A percentile compares a stretch with the other conserved stretches of the same genome.
Evolutionary conservation across 305 asterid genomes (phyloP).

Genomic region (Fraxinus platypoda): DNA sequence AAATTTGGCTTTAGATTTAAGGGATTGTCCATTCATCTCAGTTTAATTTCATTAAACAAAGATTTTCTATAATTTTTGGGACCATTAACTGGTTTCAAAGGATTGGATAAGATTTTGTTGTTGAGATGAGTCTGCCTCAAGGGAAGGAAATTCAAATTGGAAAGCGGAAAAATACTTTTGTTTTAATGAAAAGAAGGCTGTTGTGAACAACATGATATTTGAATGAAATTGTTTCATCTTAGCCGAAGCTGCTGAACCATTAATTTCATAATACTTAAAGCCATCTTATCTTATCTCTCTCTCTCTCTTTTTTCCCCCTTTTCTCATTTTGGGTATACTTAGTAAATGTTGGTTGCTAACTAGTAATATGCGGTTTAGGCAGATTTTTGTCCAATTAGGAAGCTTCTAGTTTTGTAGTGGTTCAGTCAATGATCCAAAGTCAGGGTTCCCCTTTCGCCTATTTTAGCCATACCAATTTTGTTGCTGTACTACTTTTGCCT

Average conservation of each 20-base stretch:
- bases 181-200: not conserved
- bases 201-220: not conserved
- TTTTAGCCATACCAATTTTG: not conserved
- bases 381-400: not conserved
- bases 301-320: not conserved
- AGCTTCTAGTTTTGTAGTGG: slow-evolving; percentile 4
- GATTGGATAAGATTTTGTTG: not conserved
- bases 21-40: not conserved
- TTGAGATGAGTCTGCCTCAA: not conserved
- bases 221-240: not conserved
- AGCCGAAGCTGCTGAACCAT: not conserved
- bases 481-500: not conserved
- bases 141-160: not conserved
- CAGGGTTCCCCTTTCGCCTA: not conserved
- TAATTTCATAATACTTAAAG: not conserved
- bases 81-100: not conserved
- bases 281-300: not conserved
- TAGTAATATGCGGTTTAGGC: not conserved
- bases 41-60: not conserved
- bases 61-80: not conserved
- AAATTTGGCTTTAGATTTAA: not conserved
- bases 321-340: not conserved
- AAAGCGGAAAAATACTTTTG: not conserved
- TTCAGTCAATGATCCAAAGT: slow-evolving; percentile 5
- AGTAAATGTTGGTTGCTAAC: not conserved